Percentiles rank a stretch among this genome's conserved stretches.
Evolutionary conservation across 768 basidiomycete species (phyloP).

Genomic region (Dioszegia aurantiaca): DNA sequence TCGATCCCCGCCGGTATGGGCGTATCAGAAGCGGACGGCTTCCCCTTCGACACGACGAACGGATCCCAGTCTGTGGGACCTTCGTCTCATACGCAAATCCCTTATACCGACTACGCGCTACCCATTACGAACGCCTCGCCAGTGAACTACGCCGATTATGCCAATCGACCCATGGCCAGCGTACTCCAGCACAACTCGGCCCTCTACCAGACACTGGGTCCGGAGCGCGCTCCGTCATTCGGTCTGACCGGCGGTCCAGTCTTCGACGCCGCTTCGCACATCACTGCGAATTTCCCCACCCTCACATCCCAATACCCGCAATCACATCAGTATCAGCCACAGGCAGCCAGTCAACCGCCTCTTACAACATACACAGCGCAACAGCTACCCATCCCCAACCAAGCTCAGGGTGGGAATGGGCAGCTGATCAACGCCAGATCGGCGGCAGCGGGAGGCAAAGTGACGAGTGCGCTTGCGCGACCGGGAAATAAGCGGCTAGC

Average conservation of each 20-base stretch:
- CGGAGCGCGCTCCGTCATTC: constrained; percentile 46
- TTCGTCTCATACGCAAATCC: background rate
- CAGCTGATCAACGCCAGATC: background rate
- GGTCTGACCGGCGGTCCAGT: constrained; percentile 20
- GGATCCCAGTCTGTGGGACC: background rate
- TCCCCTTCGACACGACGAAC: constrained; percentile 11
- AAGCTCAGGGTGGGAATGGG: background rate
- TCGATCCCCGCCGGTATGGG: too few relatives aligned
- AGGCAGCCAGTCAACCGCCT: background rate
- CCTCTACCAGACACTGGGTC: constrained; percentile 47
- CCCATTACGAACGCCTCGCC: background rate
- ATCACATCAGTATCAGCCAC: background rate
- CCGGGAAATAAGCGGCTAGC: constrained; percentile 50
- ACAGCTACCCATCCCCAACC: background rate
- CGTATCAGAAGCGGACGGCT: background rate
- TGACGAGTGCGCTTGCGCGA: constrained; percentile 28
- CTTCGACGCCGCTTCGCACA: background rate
- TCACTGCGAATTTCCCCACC: background rate
- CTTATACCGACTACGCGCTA: background rate
- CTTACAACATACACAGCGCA: background rate
- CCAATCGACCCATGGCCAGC: constrained; percentile 33
- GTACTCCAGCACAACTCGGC: constrained; percentile 34
- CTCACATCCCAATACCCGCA: constrained; percentile 6
- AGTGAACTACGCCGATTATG: background rate
- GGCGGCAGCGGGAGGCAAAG: constrained; percentile 10